Evolutionary conservation across 768 basidiomycete species (phyloP).

Genomic region (Exidia glandulosa): DNA sequence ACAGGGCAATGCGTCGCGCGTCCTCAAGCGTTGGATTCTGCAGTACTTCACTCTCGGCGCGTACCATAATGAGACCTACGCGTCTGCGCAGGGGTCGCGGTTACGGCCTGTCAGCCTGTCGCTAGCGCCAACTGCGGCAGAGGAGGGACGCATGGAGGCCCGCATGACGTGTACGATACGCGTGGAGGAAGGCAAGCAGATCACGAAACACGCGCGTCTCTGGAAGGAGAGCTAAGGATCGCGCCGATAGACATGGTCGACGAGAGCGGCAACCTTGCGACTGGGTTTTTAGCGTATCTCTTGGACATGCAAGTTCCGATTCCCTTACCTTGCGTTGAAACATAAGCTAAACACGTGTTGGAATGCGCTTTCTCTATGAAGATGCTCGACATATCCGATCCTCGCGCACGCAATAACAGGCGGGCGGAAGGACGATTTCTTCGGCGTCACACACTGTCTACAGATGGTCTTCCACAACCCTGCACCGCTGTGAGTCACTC

Average conservation of each 20-base stretch:
- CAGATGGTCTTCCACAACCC: neutral
- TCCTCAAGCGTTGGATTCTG: neutral
- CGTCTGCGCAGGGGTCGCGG: neutral
- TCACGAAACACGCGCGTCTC: too few species aligned
- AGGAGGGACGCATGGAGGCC: neutral
- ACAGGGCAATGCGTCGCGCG: neutral
- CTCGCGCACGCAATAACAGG: neutral
- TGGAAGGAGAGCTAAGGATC: too few species aligned
- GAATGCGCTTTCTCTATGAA: too few species aligned
- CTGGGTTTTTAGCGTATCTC: neutral
- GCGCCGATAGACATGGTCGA: neutral
- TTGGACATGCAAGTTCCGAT: neutral
- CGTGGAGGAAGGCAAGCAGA: neutral
- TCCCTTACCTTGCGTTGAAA: neutral
- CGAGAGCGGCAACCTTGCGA: neutral
- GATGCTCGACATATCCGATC: neutral
- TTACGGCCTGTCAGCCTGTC: neutral
- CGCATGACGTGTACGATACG: neutral
- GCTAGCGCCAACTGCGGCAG: neutral
- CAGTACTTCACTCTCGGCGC: neutral
- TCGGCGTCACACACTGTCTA: neutral
- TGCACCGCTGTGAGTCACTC: neutral
- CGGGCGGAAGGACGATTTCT: neutral
- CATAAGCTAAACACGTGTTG: neutral
- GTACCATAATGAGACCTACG: neutral